Evolutionary conservation across 148 eudicot genomes (phyloP), one percentile per base, ranked within the genome.

Genomic region (Arctostaphylos glauca): DNA sequence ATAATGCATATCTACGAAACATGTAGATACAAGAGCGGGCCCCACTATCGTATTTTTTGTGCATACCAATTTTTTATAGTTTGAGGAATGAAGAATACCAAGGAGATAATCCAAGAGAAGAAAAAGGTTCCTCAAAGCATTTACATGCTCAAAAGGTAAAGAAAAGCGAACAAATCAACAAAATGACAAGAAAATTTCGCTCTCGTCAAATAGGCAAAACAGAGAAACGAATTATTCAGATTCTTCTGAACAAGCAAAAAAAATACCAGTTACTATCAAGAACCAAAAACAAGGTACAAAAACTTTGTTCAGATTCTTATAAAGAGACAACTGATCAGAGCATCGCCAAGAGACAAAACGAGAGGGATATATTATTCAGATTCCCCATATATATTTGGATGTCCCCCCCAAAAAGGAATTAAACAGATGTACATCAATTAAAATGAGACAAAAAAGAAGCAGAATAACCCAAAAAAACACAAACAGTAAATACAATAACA

Each of bases 371-470:
- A 58, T 66, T 85, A 87, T 81, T 79, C 81, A 74, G 88, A 87
- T 89, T 83, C 88, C 43, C 75, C 84, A 84, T 80, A 78, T 31
- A 76, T 84, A 83, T 76, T 60, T 72, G 64, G 49, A 31, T 31
- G 38, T 31, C 38, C 44, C 53, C 72, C 44, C 71, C 78, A 47
- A 76, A 50, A 81, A 75, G 41, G 5, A 48, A 64, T 16, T 15
- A 16, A 54, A 77, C 56, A 83, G 38, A 84, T 6, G 0, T 73
- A 7, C 48, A 74, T 52, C 78, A 76, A 53, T 18, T 31, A 31
- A 82, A 50, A 49, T 60, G 72, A 58, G 43, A 21, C 38, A 31
- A 31, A 31, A 31, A 31, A 31, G 38, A 31, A 31, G 38, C 38
- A 31, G 38, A 31, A 31, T 31, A 31, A 31, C 38, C 38, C 0